Conservation (phyloP, 495 filamentous ascomycete genomes). For the Acidiella bohemica region DNA sequence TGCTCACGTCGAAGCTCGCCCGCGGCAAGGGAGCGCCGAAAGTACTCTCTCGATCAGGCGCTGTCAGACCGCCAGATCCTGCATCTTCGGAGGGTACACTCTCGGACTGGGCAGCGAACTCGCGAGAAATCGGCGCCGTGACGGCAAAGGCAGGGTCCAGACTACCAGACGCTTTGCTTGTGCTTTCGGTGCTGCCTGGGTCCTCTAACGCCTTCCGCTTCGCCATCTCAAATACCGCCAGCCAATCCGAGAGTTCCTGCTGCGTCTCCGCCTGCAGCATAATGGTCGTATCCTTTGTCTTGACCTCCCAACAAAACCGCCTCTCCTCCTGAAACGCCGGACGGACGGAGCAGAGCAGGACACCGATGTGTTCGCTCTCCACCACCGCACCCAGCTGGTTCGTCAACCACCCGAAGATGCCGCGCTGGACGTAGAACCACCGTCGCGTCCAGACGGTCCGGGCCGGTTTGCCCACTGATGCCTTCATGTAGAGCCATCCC, state of each 20-base stretch:
- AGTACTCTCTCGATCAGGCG: slow-evolving; percentile 46
- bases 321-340: slow-evolving; percentile 86
- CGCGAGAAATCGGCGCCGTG: slow-evolving; percentile 71
- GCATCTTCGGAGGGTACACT: slow-evolving; percentile 39
- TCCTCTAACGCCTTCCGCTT: slow-evolving; percentile 85
- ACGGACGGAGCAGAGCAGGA: slow-evolving; percentile 81
- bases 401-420: slow-evolving; percentile 92
- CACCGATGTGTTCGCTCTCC: slow-evolving; percentile 91
- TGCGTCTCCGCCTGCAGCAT: slow-evolving; percentile 90
- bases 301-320: slow-evolving; percentile 95
- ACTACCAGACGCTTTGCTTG: slow-evolving; percentile 36
- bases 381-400: slow-evolving; percentile 77
- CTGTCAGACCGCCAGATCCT: slow-evolving; percentile 7
- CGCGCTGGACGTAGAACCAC: slow-evolving; percentile 91
- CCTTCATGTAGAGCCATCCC: slow-evolving; percentile 76
- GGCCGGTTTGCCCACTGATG: slow-evolving; percentile 73
- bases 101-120: slow-evolving; percentile 65
- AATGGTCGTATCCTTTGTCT: slow-evolving; percentile 87
- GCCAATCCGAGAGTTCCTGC: slow-evolving; percentile 77
- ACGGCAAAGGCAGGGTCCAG: slow-evolving; percentile 84
- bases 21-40: slow-evolving; percentile 56
- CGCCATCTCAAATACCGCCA: slow-evolving; percentile 78
- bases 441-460: slow-evolving; percentile 74
- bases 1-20: slow-evolving; percentile 55
- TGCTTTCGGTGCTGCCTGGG: slow-evolving; percentile 45